Base-by-base conservation (phyloP, 1,139 yeast species). In the Pichia sp. region DNA sequence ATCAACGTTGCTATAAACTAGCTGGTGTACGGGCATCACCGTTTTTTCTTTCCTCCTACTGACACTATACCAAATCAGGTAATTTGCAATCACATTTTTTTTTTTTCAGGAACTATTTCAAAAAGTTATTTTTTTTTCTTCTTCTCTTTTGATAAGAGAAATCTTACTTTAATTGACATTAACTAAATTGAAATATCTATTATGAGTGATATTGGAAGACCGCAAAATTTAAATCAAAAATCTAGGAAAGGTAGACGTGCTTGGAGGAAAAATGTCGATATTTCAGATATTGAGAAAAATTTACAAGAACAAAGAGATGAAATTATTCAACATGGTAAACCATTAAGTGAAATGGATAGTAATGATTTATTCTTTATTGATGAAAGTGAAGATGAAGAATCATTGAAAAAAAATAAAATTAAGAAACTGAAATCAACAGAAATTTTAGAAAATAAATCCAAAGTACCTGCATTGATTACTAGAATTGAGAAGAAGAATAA, bases 261-360 rank as follows among this genome's bases (percentile, higher is more conserved):
- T 6, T 91, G 98, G 98, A 80, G 96, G 62, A 91, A 91, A 64
- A 85, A 91, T 61, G 84, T 91, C 45, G 95, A 91, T 58, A 67
- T 91, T 22, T 78, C 77, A 20, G 96, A 86, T 47, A 67, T 91
- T 39, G 88, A 84, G 57, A 63, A 66, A 34, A 83, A 80, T 7
- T 66, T 91, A 37, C 93, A 82, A 50, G 77, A 74, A 36, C 69
- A 72, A 40, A 69, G 86, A 43, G 93, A 84, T 41, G 74, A 77
- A 46, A 75, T 83, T 53, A 71, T 83, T 42, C 69, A 74, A 28
- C 72, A 78, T 47, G 96, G 94, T 54, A 69, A 70, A 40, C 59
- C 65, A 37, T 49, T 66, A 14, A 65, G 64, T 14, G 55, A 60
- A 10, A 43, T 71, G 34, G 63, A 64, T 4, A 62, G 68, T 33